Evolutionary conservation across 83 land plant genomes (phyloP), one percentile per base, ranked within the genome.

Genomic region (Thuja plicata): DNA sequence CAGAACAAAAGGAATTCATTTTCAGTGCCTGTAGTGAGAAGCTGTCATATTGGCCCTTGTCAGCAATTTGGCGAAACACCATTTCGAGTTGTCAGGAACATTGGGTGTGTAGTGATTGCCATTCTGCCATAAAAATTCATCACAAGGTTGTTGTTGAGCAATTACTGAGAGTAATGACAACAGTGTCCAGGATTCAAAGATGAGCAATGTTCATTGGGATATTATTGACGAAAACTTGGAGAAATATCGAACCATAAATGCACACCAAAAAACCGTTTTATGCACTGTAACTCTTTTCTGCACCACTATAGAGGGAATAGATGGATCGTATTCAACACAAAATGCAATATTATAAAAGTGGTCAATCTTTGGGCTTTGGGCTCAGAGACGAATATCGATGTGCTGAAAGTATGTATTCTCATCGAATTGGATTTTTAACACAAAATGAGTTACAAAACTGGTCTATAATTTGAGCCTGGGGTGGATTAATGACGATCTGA

Each of bases 51-150:
- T 48, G 30, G 86, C 35, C 35, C 86, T 84, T 32, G 32, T 84
- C 35, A 81, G 45, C 84, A 48, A 48, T 45, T 27, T 84, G 55
- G 37, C 5, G 35, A 12, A n/a, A 27, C 85, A 43, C 85, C 54
- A n/a, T 16, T 46, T 5, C 55, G 17, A 48, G 52, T 83, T 48
- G 52, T n/a, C 35, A 46, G 12, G 24, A 83, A 83, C 35, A 15
- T 83, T 83, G n/a, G n/a, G 32, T 83, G 48, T 5, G 55, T 83
- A 48, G 27, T 83, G 55, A 83, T 48, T 83, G 48, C 32, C 85
- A n/a, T 43, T 45, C 24, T 46, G 48, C 85, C 55, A 27, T 46
- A 34, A 5, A 46, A 46, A 46, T n/a, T 83, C 55, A 83, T 46
- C 15, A 24, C 54, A 83, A 46, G 50, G 30, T 83, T 83, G 17